Base-by-base conservation (phyloP, 2,329 filamentous ascomycete species). In the Diaporthe eres region DNA sequence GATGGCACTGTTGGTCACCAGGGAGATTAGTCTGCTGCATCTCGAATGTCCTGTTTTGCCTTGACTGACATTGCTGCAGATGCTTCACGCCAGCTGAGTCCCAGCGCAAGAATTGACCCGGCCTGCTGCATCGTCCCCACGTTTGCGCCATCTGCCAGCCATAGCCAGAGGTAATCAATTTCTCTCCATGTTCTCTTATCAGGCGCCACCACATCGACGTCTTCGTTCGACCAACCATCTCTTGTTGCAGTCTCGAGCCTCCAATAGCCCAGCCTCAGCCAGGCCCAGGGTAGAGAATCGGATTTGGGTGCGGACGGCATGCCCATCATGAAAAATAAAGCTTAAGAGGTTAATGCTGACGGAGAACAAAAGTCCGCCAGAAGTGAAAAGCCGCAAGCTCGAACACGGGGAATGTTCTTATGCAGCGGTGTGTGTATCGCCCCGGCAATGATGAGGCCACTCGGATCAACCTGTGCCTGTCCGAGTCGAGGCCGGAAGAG, bases 71-170 rank as follows among this genome's bases (percentile, higher is more conserved):
- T 80, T 51, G 78, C 79, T 17, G 77, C 78, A 31, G 78, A 67
- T 49, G 78, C 78, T 72, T 80, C 78, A 6, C 78, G 70, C 79
- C 79, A 80, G 61, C 78, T 79, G 44, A 79, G 75, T n/a, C 79
- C 78, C 28, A 79, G 58, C 22, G 78, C 58, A 3, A 80, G 61
- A n/a, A 79, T 77, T 13, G 72, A 74, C 17, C 78, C 78, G 17
- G 79, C 78, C 61, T 80, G 79, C 74, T 78, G 78, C 78, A 80
- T 80, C 28, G 78, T 80, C 9, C 78, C 79, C 31, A 80, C 78
- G 44, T 80, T 80, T 60, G 76, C 78, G 1, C 78, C 78, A 31
- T 79, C 79, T 12, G 78, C 76, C 28, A 80, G 53, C 79, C 78
- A 80, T 7, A 79, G 75, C 76, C 77, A 79, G 25, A 79, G 71